Conservation (phyloP, 805 yeast genomes). For the Saturnispora sekii region DNA sequence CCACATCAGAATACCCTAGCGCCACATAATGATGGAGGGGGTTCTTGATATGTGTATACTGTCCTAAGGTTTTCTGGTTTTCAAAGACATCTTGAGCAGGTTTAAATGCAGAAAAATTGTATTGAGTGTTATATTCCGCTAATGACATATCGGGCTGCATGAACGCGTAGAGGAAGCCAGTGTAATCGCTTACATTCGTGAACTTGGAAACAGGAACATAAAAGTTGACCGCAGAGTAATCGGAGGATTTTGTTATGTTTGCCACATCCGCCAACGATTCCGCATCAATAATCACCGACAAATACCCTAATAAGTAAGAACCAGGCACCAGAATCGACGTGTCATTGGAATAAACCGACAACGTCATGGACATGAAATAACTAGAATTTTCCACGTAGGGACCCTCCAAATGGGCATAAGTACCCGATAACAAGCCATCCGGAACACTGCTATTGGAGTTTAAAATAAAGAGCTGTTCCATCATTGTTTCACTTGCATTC, state of each 20-base stretch:
- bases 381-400: constrained; percentile 43
- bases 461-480: constrained; percentile 32
- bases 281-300: constrained; percentile 48
- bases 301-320: constrained; percentile 58
- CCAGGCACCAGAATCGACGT: constrained; percentile 49
- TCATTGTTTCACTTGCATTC: constrained; percentile 30
- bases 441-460: constrained; percentile 26
- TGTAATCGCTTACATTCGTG: constrained; percentile 19
- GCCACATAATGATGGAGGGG: constrained; percentile 36
- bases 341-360: constrained; percentile 64
- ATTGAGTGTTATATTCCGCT: constrained; percentile 3
- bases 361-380: constrained; percentile 62
- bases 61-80: constrained; percentile 29
- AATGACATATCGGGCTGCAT: constrained; percentile 22
- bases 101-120: constrained; percentile 10
- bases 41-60: constrained; percentile 28
- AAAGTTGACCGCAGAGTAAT: constrained; percentile 22
- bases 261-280: constrained; percentile 17
- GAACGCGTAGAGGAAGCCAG: constrained; percentile 34
- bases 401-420: constrained; percentile 49
- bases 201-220: constrained; percentile 17
- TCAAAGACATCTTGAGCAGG: constrained; percentile 20
- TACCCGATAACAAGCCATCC: constrained; percentile 29
- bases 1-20: constrained; percentile 43
- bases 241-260: constrained; percentile 29